Base-by-base conservation (phyloP, 345 rosid genomes). In the Populus alba region DNA sequence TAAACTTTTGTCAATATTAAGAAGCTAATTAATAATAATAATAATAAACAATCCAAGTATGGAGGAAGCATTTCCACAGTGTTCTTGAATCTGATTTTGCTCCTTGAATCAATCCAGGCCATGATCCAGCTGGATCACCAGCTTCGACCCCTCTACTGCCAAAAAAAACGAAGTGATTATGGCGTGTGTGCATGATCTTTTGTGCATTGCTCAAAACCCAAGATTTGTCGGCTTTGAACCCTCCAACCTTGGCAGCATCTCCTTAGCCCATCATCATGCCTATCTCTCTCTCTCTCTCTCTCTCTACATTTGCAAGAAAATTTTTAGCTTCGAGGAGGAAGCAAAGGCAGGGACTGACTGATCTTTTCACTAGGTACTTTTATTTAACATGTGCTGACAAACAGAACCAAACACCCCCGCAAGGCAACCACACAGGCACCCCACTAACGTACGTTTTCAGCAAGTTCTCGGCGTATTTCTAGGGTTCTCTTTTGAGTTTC, bases 201-300 rank as follows among this genome's bases (percentile, higher is more conserved):
- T 65, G 68, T 81, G 71, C 67, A 71, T 77, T 38, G 7, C 78
- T 23, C 49, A 12, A 22, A 25, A 25, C 8, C 63, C 33, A 27
- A 37, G 17, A 18, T 77, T 74, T 85, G 83, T 85, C 83, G 83
- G 85, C 81, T 82, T 77, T 74, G 77, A 77, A 74, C 79, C 83
- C 72, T 77, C 81, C 83, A 82, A 43, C 7, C 43, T 57, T 77
- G 66, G 69, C 73, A 78, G 51, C n/a, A 67, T 33, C 39, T n/a
- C 22, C 4, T 20, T 20, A n/a, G 13, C 27, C 23, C 29, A 47
- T 47, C 51, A 47, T 47, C 51, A 47, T 47, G 17, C 17, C 18
- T 47, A 12, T 15, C 51, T 47, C 51, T 12, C 25, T 59, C 29
- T n/a, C 5, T 3, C 29, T n/a, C 5, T 3, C 51, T 47, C 23